Base-by-base conservation (phyloP, 495 filamentous ascomycete genomes). In the Penicillium canescens region DNA sequence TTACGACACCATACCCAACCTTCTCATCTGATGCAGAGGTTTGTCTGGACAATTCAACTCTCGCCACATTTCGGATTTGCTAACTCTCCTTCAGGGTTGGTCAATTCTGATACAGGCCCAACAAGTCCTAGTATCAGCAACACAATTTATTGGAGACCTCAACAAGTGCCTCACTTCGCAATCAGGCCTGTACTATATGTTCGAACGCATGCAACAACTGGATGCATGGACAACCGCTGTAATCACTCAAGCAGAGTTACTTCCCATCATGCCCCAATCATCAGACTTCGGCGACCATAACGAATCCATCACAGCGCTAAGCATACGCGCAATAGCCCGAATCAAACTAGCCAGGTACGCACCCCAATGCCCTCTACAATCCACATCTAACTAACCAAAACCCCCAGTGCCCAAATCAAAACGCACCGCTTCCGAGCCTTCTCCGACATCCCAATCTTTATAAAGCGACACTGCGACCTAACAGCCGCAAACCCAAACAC, bases 381-480 rank as follows among this genome's bases (percentile, higher is more conserved):
- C 10, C 4, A 43, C 14, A 28, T 12, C 8, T 49, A 20, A 50
- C 56, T 57, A 47, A 61, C 41, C 1, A 18, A 18, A 16, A 7
- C 16, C 8, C 34, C 34, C 52, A 85, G 82, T 70, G 80, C 82
- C 24, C 73, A 82, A 63, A 84, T 86, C 50, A 86, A 84, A 60
- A 67, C 78, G 1, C 82, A 86, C 44, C 80, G 82, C 13, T 84
- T 82, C 56, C 70, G 76, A 57, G 82, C 82, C 33, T 86, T 86
- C 62, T 79, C 75, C 39, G 81, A 86, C 52, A 75, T 82, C 2
- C 82, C 82, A 8, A 74, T 86, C 12, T 86, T 84, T 64, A 74
- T 78, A 11, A 79, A 77, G 40, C 78, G 76, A 49, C 82, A 84
- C 41, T 86, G 81, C 58, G 82, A 84, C 54, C 66, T 86, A 5